Conservation (phyloP, 352 stramenopile genomes). For the Globisporangium viniferum region DNA sequence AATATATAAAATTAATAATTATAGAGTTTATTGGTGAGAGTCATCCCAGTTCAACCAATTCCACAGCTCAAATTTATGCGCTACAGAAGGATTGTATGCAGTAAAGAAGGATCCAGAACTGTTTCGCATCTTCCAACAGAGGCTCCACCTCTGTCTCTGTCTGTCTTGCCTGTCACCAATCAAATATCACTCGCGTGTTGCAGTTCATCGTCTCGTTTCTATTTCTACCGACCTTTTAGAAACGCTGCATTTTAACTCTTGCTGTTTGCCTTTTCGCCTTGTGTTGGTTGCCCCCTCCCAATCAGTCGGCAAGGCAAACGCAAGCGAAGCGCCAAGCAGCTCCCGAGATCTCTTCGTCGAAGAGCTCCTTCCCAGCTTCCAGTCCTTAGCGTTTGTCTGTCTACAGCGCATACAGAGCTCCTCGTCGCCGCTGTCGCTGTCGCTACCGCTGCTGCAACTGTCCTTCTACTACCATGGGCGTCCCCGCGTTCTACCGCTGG, state of each 20-base stretch:
- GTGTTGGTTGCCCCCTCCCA: neutral
- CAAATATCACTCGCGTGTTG: constrained; percentile 1
- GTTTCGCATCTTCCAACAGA: neutral
- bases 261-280: neutral
- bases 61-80: neutral
- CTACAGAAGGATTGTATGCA: neutral
- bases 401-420: neutral
- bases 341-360: constrained; percentile 17
- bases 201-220: constrained; percentile 9
- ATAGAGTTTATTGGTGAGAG: neutral
- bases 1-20: neutral
- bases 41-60: neutral
- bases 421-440: neutral
- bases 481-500: constrained; percentile 99
- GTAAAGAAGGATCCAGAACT: neutral
- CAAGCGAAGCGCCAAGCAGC: neutral
- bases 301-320: constrained; percentile 9
- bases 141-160: neutral
- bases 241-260: neutral
- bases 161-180: constrained; percentile 13
- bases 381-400: neutral
- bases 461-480: constrained; percentile 81
- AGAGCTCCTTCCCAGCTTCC: too few relatives aligned
- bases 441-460: too few relatives aligned
- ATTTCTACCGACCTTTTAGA: constrained; percentile 6